phyloP scores from a whole-genome alignment of 768 basidiomycete genomes.

The Hericium alpestre region DNA sequence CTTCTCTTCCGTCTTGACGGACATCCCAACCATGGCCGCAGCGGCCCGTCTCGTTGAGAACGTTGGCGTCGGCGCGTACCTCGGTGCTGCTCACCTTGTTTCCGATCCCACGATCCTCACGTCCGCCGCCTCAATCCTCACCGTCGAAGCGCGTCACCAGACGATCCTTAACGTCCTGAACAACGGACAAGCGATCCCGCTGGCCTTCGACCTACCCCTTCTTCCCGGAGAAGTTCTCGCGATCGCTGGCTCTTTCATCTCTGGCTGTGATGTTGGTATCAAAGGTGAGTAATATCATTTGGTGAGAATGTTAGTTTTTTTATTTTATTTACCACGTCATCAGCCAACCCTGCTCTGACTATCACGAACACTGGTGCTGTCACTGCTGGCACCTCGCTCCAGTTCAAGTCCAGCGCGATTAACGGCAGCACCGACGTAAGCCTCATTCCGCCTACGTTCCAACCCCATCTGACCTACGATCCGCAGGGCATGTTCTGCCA shows the following conservation, averaged over 20 bases:
- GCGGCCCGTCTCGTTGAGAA: constrained; percentile 68
- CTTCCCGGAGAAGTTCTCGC: constrained; percentile 61
- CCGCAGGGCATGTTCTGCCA: constrained; percentile 55
- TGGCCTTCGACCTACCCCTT: constrained; percentile 67
- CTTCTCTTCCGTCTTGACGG: constrained; percentile 49
- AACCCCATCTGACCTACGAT: background rate
- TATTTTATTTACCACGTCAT: no score
- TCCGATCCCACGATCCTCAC: constrained; percentile 48
- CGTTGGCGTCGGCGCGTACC: constrained; percentile 67
- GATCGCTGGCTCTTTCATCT: constrained; percentile 57
- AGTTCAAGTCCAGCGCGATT: constrained; percentile 48
- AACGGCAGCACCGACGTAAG: constrained; percentile 39
- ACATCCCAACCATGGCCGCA: constrained; percentile 60
- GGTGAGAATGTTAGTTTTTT: no score
- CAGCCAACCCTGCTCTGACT: constrained; percentile 49
- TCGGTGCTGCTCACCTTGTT: constrained; percentile 60
- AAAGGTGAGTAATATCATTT: constrained; percentile 25
- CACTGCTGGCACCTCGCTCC: constrained; percentile 46
- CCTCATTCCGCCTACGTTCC: background rate
- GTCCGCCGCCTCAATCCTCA: constrained; percentile 64
- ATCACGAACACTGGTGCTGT: constrained; percentile 56
- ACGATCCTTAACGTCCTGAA: constrained; percentile 65
- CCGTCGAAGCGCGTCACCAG: constrained; percentile 78
- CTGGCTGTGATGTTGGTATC: constrained; percentile 55
- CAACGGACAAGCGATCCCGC: constrained; percentile 49